These are phyloP conservation scores for Blastomyces parvus DNA, from an alignment of 2,329 filamentous ascomycete genomes.

Conservation along the genomic window DNA sequence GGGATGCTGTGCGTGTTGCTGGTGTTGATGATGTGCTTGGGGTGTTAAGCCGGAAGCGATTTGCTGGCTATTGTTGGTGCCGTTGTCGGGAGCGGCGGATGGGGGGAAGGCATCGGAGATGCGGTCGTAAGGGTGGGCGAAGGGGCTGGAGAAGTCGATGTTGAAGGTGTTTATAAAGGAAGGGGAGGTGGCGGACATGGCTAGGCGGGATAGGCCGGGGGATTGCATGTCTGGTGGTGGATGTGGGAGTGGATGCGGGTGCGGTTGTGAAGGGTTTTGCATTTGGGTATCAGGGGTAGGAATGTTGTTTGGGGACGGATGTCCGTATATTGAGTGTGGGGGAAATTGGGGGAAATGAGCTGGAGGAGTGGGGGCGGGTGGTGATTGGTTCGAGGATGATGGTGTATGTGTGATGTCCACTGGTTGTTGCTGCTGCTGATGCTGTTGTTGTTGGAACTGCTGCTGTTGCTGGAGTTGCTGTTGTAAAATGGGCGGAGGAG, in stretches of 20 bases:
- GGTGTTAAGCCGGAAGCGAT: neutral
- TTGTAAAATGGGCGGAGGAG: neutral
- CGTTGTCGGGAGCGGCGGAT: neutral
- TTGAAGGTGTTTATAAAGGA: constrained; percentile 6
- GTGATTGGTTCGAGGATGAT: neutral
- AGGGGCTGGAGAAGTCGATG: constrained; percentile 9
- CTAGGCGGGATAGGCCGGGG: constrained; percentile 2
- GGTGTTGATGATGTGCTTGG: neutral
- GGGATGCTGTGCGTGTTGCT: neutral
- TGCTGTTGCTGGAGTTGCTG: neutral
- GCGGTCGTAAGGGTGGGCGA: constrained; percentile 8
- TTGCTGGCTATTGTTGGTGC: neutral
- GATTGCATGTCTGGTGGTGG: constrained; percentile 3
- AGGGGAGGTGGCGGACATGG: constrained; percentile 6
- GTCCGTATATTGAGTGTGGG: neutral
- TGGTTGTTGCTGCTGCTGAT: neutral
- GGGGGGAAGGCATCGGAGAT: neutral
- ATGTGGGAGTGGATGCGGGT: constrained; percentile 1
- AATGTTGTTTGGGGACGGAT: neutral
- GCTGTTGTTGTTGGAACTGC: neutral
- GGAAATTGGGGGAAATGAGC: neutral
- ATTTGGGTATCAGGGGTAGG: neutral
- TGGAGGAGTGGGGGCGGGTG: neutral
- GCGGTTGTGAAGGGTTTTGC: constrained; percentile 2
- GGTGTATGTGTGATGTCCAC: neutral